phyloP scores from a whole-genome alignment of 441 rosid species.

The Adansonia grandidieri region DNA sequence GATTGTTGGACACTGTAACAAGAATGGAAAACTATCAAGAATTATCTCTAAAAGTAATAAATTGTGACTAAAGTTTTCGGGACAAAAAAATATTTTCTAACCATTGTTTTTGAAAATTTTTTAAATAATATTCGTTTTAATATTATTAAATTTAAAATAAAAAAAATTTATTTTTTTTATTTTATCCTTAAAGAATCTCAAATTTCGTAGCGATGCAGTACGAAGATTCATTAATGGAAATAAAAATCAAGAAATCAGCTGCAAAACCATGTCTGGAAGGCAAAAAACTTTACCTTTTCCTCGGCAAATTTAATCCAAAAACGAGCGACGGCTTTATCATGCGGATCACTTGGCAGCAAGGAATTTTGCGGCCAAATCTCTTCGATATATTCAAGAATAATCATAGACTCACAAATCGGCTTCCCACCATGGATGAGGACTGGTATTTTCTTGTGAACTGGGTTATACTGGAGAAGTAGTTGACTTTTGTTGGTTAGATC shows the following conservation, averaged over 20 bases:
- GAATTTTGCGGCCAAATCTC: constrained; percentile 50
- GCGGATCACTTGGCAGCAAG: constrained; percentile 42
- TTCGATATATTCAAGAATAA: constrained; percentile 56
- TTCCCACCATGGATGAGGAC: constrained; percentile 47
- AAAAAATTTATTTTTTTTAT: too few species aligned
- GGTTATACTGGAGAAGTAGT: constrained; percentile 43
- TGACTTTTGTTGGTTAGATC: constrained; percentile 48
- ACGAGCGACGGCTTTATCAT: constrained; percentile 38
- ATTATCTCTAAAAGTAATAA: too few species aligned
- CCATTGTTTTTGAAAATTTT: too few species aligned
- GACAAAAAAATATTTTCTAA: too few species aligned
- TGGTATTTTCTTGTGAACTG: constrained; percentile 54
- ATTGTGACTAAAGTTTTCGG: too few species aligned
- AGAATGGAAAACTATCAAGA: not conserved
- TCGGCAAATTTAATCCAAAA: constrained; percentile 48
- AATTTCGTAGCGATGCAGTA: too few species aligned
- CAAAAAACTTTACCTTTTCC: constrained; percentile 33
- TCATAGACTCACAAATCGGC: constrained; percentile 53
- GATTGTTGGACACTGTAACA: constrained; percentile 6
- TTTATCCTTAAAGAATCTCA: too few species aligned
- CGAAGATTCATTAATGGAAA: not conserved
- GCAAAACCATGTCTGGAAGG: not conserved
- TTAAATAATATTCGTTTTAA: too few species aligned
- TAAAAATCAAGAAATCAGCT: not conserved
- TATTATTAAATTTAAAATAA: too few species aligned